phyloP scores from a whole-genome alignment of 2,329 filamentous ascomycete species.

The Sphaceloma murrayae region DNA sequence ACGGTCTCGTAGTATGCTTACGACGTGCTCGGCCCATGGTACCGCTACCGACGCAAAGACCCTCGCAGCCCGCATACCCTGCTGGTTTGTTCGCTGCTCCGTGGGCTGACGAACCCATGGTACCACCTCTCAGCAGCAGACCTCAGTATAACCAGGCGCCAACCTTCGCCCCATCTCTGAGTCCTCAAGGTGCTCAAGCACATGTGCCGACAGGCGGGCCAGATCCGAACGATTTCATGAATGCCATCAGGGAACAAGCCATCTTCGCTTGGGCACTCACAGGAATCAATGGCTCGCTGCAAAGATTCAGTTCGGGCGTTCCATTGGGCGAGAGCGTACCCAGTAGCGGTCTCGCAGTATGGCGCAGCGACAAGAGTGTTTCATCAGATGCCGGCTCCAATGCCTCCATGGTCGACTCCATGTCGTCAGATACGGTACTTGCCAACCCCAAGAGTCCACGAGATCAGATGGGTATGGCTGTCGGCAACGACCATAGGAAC shows the following conservation, averaged over 20 bases:
- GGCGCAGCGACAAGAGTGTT: conserved; percentile 36
- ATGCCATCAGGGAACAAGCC: conserved; percentile 70
- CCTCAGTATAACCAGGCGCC: conserved; percentile 23
- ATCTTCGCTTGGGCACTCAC: conserved; percentile 80
- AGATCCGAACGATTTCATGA: conserved; percentile 56
- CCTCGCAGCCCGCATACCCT: conserved; percentile 38
- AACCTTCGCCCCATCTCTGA: conserved; percentile 31
- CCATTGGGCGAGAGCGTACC: conserved; percentile 57
- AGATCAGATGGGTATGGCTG: conserved; percentile 15
- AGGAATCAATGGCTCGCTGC: conserved; percentile 68
- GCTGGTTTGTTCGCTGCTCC: conserved; percentile 69
- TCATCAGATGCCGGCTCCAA: conserved; percentile 17
- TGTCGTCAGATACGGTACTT: conserved; percentile 16
- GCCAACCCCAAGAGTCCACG: conserved; percentile 1
- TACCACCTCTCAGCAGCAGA: conserved; percentile 32
- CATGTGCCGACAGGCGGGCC: conserved; percentile 38
- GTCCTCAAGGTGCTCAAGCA: conserved; percentile 25
- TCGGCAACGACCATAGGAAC: conserved; percentile 18
- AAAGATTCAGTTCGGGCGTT: conserved; percentile 52
- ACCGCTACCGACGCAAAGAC: conserved; percentile 45
- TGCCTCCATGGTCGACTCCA: conserved; percentile 16
- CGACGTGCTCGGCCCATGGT: conserved; percentile 63
- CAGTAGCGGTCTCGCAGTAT: conserved; percentile 50
- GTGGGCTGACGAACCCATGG: conserved; percentile 62
- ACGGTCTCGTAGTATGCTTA: conserved; percentile 74